phyloP scores from a whole-genome alignment of 306 rosid species.

The Cicer judaicum region DNA sequence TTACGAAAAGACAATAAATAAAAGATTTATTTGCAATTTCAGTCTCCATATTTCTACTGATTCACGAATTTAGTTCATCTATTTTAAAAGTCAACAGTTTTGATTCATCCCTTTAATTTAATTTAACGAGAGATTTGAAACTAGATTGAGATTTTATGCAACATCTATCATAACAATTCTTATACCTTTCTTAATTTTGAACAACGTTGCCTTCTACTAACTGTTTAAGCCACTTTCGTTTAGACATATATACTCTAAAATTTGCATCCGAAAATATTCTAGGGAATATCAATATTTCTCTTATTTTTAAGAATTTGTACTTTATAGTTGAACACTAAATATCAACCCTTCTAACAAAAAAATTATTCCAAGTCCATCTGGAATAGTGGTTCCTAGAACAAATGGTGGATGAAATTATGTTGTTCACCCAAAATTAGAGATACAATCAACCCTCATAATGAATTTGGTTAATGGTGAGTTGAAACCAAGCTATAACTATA shows the following conservation, averaged over 20 bases:
- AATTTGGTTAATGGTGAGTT: constrained; percentile 36
- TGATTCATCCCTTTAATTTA: too few species aligned
- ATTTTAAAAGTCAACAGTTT: too few species aligned
- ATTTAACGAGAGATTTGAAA: too few species aligned
- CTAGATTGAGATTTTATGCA: too few species aligned
- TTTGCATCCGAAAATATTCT: too few species aligned
- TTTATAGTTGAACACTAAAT: neutral
- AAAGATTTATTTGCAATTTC: too few species aligned
- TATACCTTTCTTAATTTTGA: neutral
- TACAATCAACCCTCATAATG: constrained; percentile 36
- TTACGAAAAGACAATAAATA: too few species aligned
- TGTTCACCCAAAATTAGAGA: constrained; percentile 34
- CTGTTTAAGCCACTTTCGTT: neutral
- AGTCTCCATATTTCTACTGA: too few species aligned
- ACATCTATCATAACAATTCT: neutral
- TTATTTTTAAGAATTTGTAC: too few species aligned
- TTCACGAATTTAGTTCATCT: too few species aligned
- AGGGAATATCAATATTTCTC: too few species aligned
- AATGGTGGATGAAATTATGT: constrained; percentile 17
- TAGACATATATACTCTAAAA: too few species aligned
- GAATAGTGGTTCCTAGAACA: constrained; percentile 18
- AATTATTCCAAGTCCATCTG: neutral
- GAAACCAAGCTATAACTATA: constrained; percentile 27
- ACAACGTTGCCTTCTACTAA: neutral
- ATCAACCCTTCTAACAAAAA: neutral